Conservation (phyloP, 129 eudicot genomes). For the Pulicaria dysenterica region DNA sequence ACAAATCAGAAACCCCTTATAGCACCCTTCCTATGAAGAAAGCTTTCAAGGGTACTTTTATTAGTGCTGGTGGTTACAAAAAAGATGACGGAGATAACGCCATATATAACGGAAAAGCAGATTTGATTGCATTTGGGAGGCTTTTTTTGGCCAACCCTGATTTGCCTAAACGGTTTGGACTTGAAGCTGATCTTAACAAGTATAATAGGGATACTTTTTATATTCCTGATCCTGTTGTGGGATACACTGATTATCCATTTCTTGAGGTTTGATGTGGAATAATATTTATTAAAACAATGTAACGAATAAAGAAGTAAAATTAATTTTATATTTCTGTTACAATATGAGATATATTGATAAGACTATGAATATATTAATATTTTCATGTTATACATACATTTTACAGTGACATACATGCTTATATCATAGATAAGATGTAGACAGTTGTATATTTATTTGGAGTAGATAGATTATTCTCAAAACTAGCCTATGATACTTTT, state of each 20-base stretch:
- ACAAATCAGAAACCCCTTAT: constrained; percentile 18
- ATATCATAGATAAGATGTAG: too few species aligned
- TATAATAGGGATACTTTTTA: constrained; percentile 42
- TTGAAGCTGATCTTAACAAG: constrained; percentile 35
- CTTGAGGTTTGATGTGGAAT: constrained; percentile 27
- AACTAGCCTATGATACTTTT: too few species aligned
- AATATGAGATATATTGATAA: too few species aligned
- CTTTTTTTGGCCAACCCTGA: constrained; percentile 51
- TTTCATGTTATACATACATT: too few species aligned
- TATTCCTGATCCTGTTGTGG: constrained; percentile 39
- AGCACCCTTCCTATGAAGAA: constrained; percentile 41
- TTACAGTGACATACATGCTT: too few species aligned
- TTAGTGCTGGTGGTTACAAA: constrained; percentile 45
- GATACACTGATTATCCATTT: constrained; percentile 53
- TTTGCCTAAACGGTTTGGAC: constrained; percentile 51
- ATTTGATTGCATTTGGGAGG: constrained; percentile 45
- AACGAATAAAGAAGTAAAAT: too few species aligned
- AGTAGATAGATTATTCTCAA: too few species aligned
- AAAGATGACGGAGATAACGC: constrained; percentile 35
- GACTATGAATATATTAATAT: too few species aligned
- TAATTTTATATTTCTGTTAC: too few species aligned
- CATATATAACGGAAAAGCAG: constrained; percentile 18
- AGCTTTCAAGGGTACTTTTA: constrained; percentile 44
- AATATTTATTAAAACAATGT: background rate
- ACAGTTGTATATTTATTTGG: too few species aligned